Evolutionary conservation across 2,329 filamentous ascomycete species (phyloP).

Genomic region (Pseudopyricularia javanii): DNA sequence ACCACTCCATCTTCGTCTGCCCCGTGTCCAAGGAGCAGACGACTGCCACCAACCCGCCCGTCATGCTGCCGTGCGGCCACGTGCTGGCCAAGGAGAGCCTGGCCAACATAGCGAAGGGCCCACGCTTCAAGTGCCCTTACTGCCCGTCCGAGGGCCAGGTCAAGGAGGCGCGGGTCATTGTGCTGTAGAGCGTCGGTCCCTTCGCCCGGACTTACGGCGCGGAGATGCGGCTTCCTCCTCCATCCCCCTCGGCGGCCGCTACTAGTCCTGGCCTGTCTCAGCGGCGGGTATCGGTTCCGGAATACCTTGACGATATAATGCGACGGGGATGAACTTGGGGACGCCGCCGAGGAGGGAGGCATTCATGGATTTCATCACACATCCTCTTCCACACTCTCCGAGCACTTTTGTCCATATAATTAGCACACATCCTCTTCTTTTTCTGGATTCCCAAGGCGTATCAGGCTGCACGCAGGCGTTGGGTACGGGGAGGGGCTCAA

Average conservation of each 20-base stretch:
- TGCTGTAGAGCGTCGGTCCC: slow-evolving; percentile 31
- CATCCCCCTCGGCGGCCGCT: too few relatives aligned
- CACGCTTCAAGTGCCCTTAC: slow-evolving; percentile 88
- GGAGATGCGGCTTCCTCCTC: too few relatives aligned
- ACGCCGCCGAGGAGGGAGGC: too few relatives aligned
- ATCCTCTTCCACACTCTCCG: too few relatives aligned
- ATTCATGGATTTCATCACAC: too few relatives aligned
- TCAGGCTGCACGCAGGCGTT: not conserved
- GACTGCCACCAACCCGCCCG: slow-evolving; percentile 83
- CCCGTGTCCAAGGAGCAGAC: slow-evolving; percentile 95
- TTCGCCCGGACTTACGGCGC: too few relatives aligned
- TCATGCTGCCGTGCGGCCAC: slow-evolving; percentile 95
- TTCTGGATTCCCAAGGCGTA: not conserved
- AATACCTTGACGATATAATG: too few relatives aligned
- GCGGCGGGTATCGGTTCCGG: too few relatives aligned
- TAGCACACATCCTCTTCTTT: not conserved
- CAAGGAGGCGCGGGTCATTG: slow-evolving; percentile 64
- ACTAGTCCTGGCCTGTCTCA: too few relatives aligned
- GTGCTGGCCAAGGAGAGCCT: slow-evolving; percentile 81
- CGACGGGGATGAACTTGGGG: too few relatives aligned
- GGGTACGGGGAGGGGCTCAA: not conserved
- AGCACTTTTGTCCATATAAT: not conserved
- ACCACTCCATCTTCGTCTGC: slow-evolving; percentile 96
- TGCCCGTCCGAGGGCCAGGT: slow-evolving; percentile 75
- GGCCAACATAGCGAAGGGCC: slow-evolving; percentile 65